Conservation (phyloP, 495 filamentous ascomycete species). For the Aspergillus carlsbadensis region DNA sequence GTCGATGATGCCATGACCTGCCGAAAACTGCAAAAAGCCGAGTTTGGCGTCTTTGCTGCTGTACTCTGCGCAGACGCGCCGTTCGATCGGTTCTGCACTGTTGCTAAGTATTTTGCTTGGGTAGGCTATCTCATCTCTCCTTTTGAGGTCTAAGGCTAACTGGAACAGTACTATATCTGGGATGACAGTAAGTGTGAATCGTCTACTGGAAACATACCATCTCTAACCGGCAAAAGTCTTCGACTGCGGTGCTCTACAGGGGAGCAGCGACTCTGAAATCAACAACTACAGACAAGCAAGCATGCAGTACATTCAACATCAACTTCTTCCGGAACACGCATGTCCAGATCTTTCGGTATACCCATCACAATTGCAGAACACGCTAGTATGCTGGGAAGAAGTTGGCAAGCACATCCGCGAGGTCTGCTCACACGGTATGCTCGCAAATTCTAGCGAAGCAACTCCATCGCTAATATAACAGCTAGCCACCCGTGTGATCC, state of each 20-base stretch:
- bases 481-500: background rate
- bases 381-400: conserved; percentile 9
- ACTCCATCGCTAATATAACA: background rate
- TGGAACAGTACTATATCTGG: conserved; percentile 7
- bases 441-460: background rate
- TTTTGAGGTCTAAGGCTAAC: background rate
- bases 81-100: conserved; percentile 12
- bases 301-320: conserved; percentile 11
- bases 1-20: background rate
- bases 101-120: conserved; percentile 12
- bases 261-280: background rate
- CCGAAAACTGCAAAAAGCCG: conserved; percentile 8
- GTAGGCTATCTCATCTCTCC: background rate
- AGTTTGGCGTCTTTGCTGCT: conserved; percentile 12
- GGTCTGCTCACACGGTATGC: conserved; percentile 3
- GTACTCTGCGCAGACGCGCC: conserved; percentile 9
- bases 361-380: background rate
- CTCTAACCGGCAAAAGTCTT: conserved; percentile 5
- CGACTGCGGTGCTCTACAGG: conserved; percentile 4
- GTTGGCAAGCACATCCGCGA: conserved; percentile 6
- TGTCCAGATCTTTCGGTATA: conserved; percentile 2
- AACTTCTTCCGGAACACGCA: background rate
- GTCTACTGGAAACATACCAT: background rate
- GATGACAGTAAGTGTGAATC: conserved; percentile 2
- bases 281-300: conserved; percentile 3